Percentiles rank a stretch among this genome's conserved stretches.
Conservation (phyloP, 495 filamentous ascomycete genomes). For the Neurospora discreta region DNA sequence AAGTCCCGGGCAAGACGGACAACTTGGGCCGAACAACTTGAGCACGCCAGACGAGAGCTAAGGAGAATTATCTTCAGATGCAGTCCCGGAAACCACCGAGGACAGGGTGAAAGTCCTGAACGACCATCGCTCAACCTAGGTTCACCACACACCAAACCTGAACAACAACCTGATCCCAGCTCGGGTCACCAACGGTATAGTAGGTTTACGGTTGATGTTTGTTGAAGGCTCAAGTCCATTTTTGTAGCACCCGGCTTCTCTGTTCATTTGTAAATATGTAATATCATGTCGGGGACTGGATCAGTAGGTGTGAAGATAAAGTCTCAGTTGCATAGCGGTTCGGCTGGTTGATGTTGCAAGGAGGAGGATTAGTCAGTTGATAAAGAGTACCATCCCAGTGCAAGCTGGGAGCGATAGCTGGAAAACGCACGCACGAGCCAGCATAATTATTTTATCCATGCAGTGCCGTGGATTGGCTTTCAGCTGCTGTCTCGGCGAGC, state of each 20-base stretch:
- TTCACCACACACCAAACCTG: not conserved
- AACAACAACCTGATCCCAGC: too few species aligned
- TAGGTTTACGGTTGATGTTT: not conserved
- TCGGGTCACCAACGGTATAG: not conserved
- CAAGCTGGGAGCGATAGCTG: not conserved
- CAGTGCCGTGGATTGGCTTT: not conserved
- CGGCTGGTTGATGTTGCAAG: not conserved
- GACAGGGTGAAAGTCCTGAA: not conserved
- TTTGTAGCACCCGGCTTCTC: not conserved
- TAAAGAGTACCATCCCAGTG: not conserved
- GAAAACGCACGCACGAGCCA: not conserved
- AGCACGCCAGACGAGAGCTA: not conserved
- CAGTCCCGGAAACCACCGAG: not conserved
- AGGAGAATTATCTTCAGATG: not conserved
- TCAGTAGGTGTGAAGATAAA: not conserved
- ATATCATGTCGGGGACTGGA: not conserved
- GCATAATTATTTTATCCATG: not conserved
- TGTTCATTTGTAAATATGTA: not conserved
- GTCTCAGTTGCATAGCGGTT: not conserved
- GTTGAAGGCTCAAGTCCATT: not conserved
- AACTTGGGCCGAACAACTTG: not conserved
- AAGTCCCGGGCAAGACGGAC: not conserved
- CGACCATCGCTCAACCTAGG: not conserved
- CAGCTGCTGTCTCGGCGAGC: not conserved
- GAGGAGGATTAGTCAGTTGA: not conserved